These are phyloP conservation scores for Sutorius australiensis DNA, from an alignment of 768 basidiomycete species.

Conservation along the genomic window DNA sequence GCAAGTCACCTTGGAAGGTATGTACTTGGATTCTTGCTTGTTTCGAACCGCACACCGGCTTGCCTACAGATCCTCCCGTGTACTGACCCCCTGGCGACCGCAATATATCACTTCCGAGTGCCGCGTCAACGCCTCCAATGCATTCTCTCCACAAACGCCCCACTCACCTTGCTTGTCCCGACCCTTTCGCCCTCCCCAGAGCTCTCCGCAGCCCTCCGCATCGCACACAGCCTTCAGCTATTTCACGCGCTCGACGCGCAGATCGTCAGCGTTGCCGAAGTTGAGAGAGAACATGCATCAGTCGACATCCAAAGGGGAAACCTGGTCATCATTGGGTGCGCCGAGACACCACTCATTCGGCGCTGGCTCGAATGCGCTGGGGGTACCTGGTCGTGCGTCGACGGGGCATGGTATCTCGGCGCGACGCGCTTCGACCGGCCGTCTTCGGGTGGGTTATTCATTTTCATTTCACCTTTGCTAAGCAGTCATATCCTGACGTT, in stretches of 20 bases:
- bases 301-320: constrained; percentile 38
- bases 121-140: constrained; percentile 52
- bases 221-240: constrained; percentile 62
- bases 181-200: constrained; percentile 32
- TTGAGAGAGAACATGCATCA: constrained; percentile 17
- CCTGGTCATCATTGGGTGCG: constrained; percentile 54
- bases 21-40: no score
- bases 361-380: constrained; percentile 27
- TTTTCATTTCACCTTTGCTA: no score
- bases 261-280: constrained; percentile 42
- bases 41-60: not conserved
- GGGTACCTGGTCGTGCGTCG: constrained; percentile 18
- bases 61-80: constrained; percentile 5
- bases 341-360: constrained; percentile 32
- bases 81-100: not conserved
- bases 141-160: constrained; percentile 52
- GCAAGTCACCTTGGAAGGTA: constrained; percentile 25
- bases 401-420: constrained; percentile 16
- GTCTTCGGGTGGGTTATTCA: constrained; percentile 16
- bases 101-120: not conserved
- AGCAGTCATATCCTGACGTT: not conserved
- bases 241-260: constrained; percentile 71
- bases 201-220: constrained; percentile 54
- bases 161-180: constrained; percentile 57
- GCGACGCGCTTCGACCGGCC: constrained; percentile 15